Evolutionary conservation across 176 grass and related monocot genomes (phyloP).

Genomic region (Oryza longistaminata): DNA sequence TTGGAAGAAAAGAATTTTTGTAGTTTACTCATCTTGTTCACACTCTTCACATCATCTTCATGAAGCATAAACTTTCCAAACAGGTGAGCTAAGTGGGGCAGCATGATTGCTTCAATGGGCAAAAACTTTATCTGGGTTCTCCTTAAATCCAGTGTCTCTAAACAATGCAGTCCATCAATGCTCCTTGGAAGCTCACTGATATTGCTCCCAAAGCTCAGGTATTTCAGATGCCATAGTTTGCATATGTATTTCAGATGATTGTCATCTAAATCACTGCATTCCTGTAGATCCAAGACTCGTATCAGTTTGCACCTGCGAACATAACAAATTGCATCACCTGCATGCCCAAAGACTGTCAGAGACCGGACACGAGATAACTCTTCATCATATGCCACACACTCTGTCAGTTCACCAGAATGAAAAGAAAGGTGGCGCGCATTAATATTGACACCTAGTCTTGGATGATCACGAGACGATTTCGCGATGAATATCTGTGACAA

Average conservation of each 20-base stretch:
- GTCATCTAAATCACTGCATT: constrained; percentile 16
- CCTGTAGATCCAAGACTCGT: constrained; percentile 23
- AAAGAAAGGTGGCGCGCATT: constrained; percentile 22
- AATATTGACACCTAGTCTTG: background rate
- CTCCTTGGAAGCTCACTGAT: constrained; percentile 15
- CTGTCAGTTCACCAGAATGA: background rate
- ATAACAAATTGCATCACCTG: constrained; percentile 10
- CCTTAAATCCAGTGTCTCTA: constrained; percentile 42
- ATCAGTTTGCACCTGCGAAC: constrained; percentile 17
- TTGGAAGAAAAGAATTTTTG: constrained; percentile 11
- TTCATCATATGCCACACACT: background rate
- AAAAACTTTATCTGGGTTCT: constrained; percentile 26
- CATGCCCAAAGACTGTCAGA: constrained; percentile 28
- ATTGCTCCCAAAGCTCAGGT: constrained; percentile 24
- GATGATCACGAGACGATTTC: background rate
- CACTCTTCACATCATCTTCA: constrained; percentile 11
- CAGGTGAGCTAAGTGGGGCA: constrained; percentile 38
- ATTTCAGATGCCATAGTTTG: constrained; percentile 28
- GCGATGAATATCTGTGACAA: constrained; percentile 19
- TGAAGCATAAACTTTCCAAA: constrained; percentile 42
- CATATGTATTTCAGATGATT: constrained; percentile 21
- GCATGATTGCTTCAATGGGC: constrained; percentile 1
- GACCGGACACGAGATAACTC: constrained; percentile 38
- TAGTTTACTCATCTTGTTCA: constrained; percentile 24
- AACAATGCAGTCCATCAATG: constrained; percentile 24